These are phyloP conservation scores for Fusarium chuoi DNA, from an alignment of 2,329 filamentous ascomycete species.

Conservation along the genomic window DNA sequence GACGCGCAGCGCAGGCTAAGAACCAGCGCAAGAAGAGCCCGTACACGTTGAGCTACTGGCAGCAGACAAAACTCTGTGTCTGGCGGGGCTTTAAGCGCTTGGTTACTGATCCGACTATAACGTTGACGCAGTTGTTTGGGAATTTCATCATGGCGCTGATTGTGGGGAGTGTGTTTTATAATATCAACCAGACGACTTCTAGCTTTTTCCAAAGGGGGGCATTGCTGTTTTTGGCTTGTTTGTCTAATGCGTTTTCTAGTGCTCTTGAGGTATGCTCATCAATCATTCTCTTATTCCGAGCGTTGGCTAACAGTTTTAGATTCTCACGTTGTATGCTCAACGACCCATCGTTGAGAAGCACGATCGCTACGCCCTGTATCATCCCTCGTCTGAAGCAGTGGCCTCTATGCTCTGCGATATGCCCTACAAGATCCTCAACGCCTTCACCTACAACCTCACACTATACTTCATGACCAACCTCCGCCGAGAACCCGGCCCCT, in stretches of 20 bases:
- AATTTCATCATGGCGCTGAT: slow-evolving; percentile 62
- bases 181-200: slow-evolving; percentile 53
- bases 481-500: slow-evolving; percentile 54
- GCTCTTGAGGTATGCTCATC: slow-evolving; percentile 42
- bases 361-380: slow-evolving; percentile 49
- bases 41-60: slow-evolving; percentile 38
- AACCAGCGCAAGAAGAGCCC: slow-evolving; percentile 43
- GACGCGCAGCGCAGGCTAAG: slow-evolving; percentile 58
- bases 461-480: slow-evolving; percentile 62
- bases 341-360: slow-evolving; percentile 51
- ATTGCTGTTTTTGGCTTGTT: slow-evolving; percentile 60
- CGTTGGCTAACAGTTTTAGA: slow-evolving; percentile 44
- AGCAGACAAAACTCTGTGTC: slow-evolving; percentile 34
- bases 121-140: slow-evolving; percentile 52
- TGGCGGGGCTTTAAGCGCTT: slow-evolving; percentile 53
- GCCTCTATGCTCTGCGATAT: slow-evolving; percentile 53
- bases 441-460: slow-evolving; percentile 55
- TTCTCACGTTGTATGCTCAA: slow-evolving; percentile 47
- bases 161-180: slow-evolving; percentile 63
- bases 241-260: slow-evolving; percentile 60
- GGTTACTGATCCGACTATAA: slow-evolving; percentile 52
- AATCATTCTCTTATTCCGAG: fast-evolving
- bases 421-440: slow-evolving; percentile 52
- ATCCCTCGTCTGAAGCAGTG: slow-evolving; percentile 46
- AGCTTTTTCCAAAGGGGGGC: slow-evolving; percentile 60